These are phyloP conservation scores for Vachellia collinsii DNA, from an alignment of 306 rosid species.

Conservation along the genomic window DNA sequence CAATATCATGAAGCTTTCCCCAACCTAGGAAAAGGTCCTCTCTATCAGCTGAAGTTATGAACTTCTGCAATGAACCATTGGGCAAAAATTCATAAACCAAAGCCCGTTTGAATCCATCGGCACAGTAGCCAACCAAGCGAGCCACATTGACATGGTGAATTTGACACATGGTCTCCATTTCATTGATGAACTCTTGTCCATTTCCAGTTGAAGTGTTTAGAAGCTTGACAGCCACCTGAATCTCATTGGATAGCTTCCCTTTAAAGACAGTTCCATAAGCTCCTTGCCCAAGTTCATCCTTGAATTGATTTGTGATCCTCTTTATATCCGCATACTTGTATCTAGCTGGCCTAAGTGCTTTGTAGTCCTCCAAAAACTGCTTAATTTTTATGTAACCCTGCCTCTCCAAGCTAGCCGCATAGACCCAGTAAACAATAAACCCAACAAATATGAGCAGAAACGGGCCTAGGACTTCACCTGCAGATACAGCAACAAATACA, in stretches of 20 bases:
- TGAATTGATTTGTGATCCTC: conserved; percentile 44
- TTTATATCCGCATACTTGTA: conserved; percentile 40
- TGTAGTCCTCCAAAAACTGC: conserved; percentile 36
- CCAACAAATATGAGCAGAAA: conserved; percentile 14
- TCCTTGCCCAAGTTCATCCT: conserved; percentile 40
- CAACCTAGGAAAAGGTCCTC: conserved; percentile 32
- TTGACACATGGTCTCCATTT: conserved; percentile 43
- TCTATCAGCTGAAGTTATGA: conserved; percentile 30
- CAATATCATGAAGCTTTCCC: not conserved
- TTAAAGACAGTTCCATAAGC: conserved; percentile 37
- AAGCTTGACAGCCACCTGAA: conserved; percentile 38
- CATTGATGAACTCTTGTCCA: conserved; percentile 51
- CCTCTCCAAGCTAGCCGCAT: not conserved
- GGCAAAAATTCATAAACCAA: conserved; percentile 34
- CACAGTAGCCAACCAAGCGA: conserved; percentile 44
- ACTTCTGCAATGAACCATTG: conserved; percentile 39
- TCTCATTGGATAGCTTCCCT: conserved; percentile 38
- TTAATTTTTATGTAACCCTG: conserved; percentile 29
- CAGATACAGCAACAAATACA: not conserved
- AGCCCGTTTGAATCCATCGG: conserved; percentile 39
- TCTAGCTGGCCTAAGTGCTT: conserved; percentile 40
- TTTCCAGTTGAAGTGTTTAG: conserved; percentile 32
- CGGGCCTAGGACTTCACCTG: conserved; percentile 33
- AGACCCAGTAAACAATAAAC: not conserved
- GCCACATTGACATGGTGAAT: conserved; percentile 49